A percentile compares a stretch with the other conserved stretches of the same genome.
These are phyloP conservation scores for Alopecurus myosuroides DNA, from an alignment of 176 grass and related monocot genomes.

Conservation along the genomic window DNA sequence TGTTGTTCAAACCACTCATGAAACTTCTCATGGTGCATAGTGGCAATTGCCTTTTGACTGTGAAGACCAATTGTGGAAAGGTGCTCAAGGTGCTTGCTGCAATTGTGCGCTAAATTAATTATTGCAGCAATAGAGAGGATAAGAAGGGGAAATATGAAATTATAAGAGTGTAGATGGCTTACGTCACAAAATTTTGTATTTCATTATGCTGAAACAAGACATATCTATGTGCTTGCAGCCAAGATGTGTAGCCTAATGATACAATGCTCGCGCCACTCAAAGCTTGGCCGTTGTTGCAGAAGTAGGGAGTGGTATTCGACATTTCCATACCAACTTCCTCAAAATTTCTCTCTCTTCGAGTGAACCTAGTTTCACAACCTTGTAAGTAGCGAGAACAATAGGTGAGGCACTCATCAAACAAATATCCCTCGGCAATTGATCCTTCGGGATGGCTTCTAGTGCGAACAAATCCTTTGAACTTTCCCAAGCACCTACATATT, in stretches of 20 bases:
- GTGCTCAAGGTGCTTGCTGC: background rate
- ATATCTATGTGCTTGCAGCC: conserved; percentile 4
- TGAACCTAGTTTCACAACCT: background rate
- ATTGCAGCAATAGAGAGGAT: background rate
- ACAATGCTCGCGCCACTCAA: background rate
- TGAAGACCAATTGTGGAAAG: background rate
- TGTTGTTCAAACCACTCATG: conserved; percentile 19
- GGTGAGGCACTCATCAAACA: background rate
- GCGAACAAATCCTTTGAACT: background rate
- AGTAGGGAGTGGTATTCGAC: background rate
- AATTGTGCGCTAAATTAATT: background rate
- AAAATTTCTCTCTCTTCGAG: background rate
- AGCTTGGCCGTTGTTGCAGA: background rate
- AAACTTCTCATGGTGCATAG: conserved; percentile 4
- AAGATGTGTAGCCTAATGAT: background rate
- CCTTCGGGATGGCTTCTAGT: background rate
- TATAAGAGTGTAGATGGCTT: background rate
- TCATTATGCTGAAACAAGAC: background rate
- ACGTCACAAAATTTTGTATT: background rate
- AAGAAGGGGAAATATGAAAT: background rate
- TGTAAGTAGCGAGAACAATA: background rate
- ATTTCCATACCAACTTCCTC: background rate
- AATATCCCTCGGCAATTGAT: background rate
- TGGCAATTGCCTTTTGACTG: background rate
- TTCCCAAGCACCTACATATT: background rate